These are phyloP conservation scores for Thelephora terrestris DNA, from an alignment of 1,284 basidiomycete species.

Conservation along the genomic window DNA sequence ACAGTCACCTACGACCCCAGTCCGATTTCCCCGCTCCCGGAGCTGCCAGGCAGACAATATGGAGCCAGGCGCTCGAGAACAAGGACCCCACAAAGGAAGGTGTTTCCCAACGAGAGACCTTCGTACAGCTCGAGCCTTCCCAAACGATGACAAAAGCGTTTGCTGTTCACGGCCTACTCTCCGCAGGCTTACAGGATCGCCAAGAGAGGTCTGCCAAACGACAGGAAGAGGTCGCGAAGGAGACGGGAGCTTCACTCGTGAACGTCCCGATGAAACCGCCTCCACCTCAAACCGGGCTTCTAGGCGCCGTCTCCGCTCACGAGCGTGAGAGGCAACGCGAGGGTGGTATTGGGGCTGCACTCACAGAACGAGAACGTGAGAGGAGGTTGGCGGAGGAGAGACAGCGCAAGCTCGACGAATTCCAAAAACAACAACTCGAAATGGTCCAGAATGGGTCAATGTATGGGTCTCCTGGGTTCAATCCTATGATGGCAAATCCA, in stretches of 20 bases:
- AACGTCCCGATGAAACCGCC: constrained; percentile 93
- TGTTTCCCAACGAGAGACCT: constrained; percentile 48
- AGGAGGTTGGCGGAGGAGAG: constrained; percentile 84
- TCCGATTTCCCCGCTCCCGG: constrained; percentile 28
- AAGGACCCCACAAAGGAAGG: constrained; percentile 29
- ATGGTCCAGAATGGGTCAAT: constrained; percentile 73
- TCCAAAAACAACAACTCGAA: constrained; percentile 82
- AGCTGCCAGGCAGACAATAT: constrained; percentile 58
- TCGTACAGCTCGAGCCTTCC: constrained; percentile 72
- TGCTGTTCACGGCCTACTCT: constrained; percentile 88
- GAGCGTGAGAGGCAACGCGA: constrained; percentile 91
- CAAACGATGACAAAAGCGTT: constrained; percentile 86
- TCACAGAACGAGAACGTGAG: constrained; percentile 93
- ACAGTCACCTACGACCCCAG: constrained; percentile 16
- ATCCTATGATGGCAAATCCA: constrained; percentile 45
- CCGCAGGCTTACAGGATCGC: constrained; percentile 91
- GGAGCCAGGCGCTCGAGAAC: constrained; percentile 78
- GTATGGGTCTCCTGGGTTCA: constrained; percentile 46
- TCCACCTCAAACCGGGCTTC: constrained; percentile 89
- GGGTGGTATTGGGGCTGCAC: constrained; percentile 86
- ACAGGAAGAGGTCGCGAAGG: constrained; percentile 88
- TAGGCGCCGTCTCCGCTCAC: constrained; percentile 93
- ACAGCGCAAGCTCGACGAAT: constrained; percentile 85
- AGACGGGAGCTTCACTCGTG: constrained; percentile 82
- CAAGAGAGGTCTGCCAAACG: constrained; percentile 91